Percentiles rank a stretch among this genome's conserved stretches.
Evolutionary conservation across 208 protist species (phyloP).

Genomic region (Entamoeba moshkovskii): DNA sequence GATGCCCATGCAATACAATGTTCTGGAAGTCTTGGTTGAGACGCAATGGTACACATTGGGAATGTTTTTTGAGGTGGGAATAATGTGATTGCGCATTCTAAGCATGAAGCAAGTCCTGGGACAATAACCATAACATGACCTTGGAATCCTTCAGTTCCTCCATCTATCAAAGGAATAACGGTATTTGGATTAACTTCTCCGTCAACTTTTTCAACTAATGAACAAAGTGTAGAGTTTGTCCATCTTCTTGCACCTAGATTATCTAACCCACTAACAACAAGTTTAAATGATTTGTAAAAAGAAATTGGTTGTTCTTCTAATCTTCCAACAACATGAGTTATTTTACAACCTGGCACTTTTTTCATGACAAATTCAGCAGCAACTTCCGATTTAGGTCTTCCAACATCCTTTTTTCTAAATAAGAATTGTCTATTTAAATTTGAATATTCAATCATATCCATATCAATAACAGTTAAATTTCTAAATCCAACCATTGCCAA

Average conservation of each 20-base stretch:
- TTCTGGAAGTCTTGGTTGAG: slow-evolving; percentile 32
- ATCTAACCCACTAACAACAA: slow-evolving; percentile 82
- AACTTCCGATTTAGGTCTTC: slow-evolving; percentile 56
- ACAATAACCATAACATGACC: slow-evolving; percentile 9
- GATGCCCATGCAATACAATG: slow-evolving; percentile 43
- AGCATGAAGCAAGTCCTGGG: background rate
- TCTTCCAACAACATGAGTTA: background rate
- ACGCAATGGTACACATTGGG: slow-evolving; percentile 39
- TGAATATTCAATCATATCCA: slow-evolving; percentile 72
- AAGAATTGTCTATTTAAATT: slow-evolving; percentile 80
- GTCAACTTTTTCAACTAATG: slow-evolving; percentile 19
- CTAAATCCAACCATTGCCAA: slow-evolving; percentile 61
- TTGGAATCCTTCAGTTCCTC: slow-evolving; percentile 69
- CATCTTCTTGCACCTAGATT: slow-evolving; percentile 53
- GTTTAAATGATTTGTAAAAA: slow-evolving; percentile 44
- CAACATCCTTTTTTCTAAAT: slow-evolving; percentile 59
- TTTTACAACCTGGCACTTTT: background rate
- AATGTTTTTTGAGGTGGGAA: background rate
- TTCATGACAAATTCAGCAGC: slow-evolving; percentile 45
- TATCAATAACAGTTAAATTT: slow-evolving; percentile 68
- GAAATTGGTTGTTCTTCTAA: slow-evolving; percentile 2
- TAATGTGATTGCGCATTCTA: background rate
- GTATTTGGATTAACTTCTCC: background rate
- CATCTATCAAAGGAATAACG: slow-evolving; percentile 78
- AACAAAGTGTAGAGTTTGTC: slow-evolving; percentile 17